Evolutionary conservation across 192 early-diverging fungal species (phyloP).

Genomic region (Podila minutissima): DNA sequence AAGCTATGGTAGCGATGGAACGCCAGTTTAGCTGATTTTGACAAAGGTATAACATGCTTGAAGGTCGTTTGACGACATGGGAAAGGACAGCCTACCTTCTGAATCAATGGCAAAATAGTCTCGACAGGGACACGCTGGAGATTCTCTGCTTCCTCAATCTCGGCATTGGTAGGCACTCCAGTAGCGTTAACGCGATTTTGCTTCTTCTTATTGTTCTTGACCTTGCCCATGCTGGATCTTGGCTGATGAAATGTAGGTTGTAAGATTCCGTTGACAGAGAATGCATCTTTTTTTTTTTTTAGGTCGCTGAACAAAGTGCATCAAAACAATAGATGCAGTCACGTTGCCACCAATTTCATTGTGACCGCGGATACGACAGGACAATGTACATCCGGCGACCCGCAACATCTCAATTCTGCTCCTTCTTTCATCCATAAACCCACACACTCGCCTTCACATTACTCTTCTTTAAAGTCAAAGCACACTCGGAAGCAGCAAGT

Average conservation of each 20-base stretch:
- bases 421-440: no score
- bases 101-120: constrained; percentile 45
- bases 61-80: neutral
- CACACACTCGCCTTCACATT: no score
- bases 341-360: neutral
- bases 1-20: constrained; percentile 59
- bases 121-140: constrained; percentile 36
- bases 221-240: constrained; percentile 32
- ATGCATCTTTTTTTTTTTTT: neutral
- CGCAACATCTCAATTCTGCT: no score
- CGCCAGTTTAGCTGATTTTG: neutral
- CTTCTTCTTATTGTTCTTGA: constrained; percentile 49
- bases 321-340: neutral
- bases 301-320: neutral
- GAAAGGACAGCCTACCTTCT: constrained; percentile 20
- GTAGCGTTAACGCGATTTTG: constrained; percentile 37
- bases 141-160: constrained; percentile 13
- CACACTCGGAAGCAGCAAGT: no score
- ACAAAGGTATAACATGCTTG: neutral
- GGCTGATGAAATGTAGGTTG: neutral
- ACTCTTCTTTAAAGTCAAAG: no score
- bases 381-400: no score
- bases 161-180: constrained; percentile 39
- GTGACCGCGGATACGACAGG: no score
- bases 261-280: neutral